phyloP scores from a whole-genome alignment of 768 basidiomycete species.

The Mycena haematopus region DNA sequence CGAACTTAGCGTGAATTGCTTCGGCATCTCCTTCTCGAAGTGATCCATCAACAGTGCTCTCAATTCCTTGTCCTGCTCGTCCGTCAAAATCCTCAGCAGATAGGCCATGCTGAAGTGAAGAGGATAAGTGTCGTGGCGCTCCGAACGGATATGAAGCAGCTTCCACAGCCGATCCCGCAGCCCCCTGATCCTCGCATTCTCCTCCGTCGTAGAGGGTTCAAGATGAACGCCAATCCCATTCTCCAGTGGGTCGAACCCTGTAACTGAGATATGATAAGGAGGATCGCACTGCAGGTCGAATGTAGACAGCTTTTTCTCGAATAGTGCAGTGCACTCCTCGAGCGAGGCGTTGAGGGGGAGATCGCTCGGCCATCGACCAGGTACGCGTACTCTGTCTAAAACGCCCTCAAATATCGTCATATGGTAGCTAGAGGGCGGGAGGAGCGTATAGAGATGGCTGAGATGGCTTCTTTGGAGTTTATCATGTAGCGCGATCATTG shows the following conservation, averaged over 20 bases:
- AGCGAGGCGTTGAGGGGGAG: not conserved
- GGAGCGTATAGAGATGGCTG: not conserved
- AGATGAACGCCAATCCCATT: not conserved
- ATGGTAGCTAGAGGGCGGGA: not conserved
- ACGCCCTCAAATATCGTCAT: not conserved
- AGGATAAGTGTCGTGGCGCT: not conserved
- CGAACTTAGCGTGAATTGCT: not conserved
- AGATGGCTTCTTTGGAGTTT: not conserved
- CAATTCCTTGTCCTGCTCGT: not conserved
- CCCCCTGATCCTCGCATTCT: not conserved
- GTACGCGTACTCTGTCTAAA: not conserved
- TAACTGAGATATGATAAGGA: not conserved
- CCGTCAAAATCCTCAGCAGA: not conserved
- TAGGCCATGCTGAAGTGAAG: not conserved
- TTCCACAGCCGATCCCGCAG: not conserved
- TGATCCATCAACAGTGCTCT: not conserved
- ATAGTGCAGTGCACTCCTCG: not conserved
- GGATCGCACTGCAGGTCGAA: not conserved
- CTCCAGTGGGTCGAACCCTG: not conserved
- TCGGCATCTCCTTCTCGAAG: not conserved
- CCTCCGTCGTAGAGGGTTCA: not conserved
- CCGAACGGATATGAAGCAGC: not conserved
- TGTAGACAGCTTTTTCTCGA: not conserved
- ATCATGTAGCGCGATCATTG: not conserved
- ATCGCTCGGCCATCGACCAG: not conserved